A percentile compares a stretch with the other conserved stretches of the same genome.
phyloP scores from a whole-genome alignment of 2,329 filamentous ascomycete genomes.

The Penicillium concentricum region DNA sequence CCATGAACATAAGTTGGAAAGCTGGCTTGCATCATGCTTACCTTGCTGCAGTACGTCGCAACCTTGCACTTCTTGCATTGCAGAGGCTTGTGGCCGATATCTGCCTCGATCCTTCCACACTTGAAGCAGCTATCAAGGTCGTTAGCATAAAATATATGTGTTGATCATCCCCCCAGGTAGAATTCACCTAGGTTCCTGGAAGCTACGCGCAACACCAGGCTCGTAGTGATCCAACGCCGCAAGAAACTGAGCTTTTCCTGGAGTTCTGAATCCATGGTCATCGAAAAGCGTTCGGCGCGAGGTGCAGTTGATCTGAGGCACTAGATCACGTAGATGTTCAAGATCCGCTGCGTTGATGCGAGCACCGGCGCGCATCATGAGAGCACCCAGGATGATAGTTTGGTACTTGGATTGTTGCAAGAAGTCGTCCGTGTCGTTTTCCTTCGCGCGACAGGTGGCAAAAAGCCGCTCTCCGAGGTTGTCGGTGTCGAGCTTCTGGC shows the following conservation, averaged over 20 bases:
- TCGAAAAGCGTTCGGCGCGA: not conserved
- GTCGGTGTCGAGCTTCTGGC: not conserved
- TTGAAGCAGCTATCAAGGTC: not conserved
- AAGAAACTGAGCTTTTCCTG: slow-evolving; percentile 5
- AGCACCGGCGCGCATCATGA: slow-evolving; percentile 3
- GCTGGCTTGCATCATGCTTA: not conserved
- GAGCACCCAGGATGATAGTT: slow-evolving; percentile 4
- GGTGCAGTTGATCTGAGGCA: not conserved
- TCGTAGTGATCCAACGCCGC: slow-evolving; percentile 5
- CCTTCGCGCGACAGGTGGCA: not conserved
- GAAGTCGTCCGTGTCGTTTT: not conserved
- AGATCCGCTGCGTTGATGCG: not conserved
- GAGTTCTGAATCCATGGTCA: not conserved
- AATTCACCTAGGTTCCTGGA: not conserved
- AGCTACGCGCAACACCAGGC: slow-evolving; percentile 1
- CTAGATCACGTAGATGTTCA: not conserved
- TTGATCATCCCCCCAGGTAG: not conserved
- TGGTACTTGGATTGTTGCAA: not conserved
- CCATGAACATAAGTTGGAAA: too few species aligned
- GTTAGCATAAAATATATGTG: not conserved
- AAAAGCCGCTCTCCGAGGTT: not conserved
- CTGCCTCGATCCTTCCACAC: slow-evolving; percentile 3
- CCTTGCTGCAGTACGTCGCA: slow-evolving; percentile 1
- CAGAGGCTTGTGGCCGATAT: not conserved
- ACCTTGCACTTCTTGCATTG: not conserved